These are phyloP conservation scores for Gossypium schwendimanii DNA, from an alignment of 441 rosid species.

Conservation along the genomic window DNA sequence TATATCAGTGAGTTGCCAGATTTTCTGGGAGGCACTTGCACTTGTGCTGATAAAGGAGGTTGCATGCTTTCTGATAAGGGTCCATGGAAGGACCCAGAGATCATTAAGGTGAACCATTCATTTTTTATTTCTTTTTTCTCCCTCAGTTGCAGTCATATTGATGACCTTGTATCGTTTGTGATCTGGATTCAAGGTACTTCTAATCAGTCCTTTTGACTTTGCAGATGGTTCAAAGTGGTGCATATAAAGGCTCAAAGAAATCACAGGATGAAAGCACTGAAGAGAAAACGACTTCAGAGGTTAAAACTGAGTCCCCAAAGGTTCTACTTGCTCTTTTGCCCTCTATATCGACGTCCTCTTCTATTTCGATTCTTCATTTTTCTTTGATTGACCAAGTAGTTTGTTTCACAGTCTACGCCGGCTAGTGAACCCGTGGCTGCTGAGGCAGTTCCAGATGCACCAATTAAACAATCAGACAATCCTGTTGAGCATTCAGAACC, in stretches of 20 bases:
- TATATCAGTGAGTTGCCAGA: slow-evolving; percentile 70
- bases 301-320: slow-evolving; percentile 30
- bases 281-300: slow-evolving; percentile 48
- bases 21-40: slow-evolving; percentile 86
- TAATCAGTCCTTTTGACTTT: slow-evolving; percentile 15
- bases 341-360: background rate
- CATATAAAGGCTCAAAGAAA: slow-evolving; percentile 47
- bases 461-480: slow-evolving; percentile 9
- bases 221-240: slow-evolving; percentile 70
- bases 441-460: slow-evolving; percentile 21
- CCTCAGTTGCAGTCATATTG: background rate
- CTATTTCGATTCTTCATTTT: background rate
- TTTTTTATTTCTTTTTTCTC: background rate
- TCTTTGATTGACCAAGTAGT: background rate
- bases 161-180: background rate
- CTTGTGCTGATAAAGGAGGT: slow-evolving; percentile 79
- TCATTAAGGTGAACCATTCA: slow-evolving; percentile 47
- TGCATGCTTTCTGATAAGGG: slow-evolving; percentile 92
- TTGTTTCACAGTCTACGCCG: slow-evolving; percentile 19
- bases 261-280: slow-evolving; percentile 18
- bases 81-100: slow-evolving; percentile 78
- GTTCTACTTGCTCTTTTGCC: slow-evolving; percentile 12
- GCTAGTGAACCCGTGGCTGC: slow-evolving; percentile 23
- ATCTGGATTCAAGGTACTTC: slow-evolving; percentile 12
- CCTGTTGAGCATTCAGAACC: slow-evolving; percentile 10